Base-by-base conservation (phyloP, 805 yeast species). In the Cyberlindnera xishuangbannaensis region DNA sequence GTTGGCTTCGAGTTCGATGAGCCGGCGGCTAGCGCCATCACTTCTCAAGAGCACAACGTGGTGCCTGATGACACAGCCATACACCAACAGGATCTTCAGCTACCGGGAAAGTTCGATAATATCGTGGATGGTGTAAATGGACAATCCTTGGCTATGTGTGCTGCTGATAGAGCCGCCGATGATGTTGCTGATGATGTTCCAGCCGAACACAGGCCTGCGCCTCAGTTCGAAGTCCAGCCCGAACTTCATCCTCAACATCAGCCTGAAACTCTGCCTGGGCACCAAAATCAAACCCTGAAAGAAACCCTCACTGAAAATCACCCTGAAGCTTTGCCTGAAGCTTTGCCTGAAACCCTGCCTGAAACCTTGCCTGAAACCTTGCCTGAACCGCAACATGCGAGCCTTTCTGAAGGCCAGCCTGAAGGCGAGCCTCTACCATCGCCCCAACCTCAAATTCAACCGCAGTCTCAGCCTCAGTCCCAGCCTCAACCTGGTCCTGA, bases 241-340 rank as follows among this genome's bases (percentile, higher is more conserved):
- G 11, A 20, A 12, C 23, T 12, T 20, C 11, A 20, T 9, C 12
- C 23, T 12, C 23, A 20, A 20, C n/a, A n/a, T n/a, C n/a, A n/a
- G n/a, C n/a, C 47, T 14, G 14, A 24, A 13, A 15, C 26, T 13
- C 14, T 10, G 9, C 26, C 26, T 20, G 52, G 13, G 14, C 15
- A 10, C 26, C 26, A 8, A n/a, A 10, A 10, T 24, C 15, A 24
- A 13, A 13, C 26, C 26, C 26, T 10, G 15, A 8, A 10, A 20
- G 52, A 24, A 13, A 7, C 26, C 26, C 26, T 7, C 8, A 10
- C 26, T 24, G 26, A 24, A 13, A n/a, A n/a, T n/a, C n/a, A n/a
- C n/a, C n/a, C n/a, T n/a, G n/a, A n/a, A n/a, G n/a, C 21, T 28
- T 6, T 47, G 36, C 11, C 47, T 14, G 14, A 24, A 13, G 26